phyloP scores from a whole-genome alignment of 1,139 yeast species.

The Suhomyces choctaworum region DNA sequence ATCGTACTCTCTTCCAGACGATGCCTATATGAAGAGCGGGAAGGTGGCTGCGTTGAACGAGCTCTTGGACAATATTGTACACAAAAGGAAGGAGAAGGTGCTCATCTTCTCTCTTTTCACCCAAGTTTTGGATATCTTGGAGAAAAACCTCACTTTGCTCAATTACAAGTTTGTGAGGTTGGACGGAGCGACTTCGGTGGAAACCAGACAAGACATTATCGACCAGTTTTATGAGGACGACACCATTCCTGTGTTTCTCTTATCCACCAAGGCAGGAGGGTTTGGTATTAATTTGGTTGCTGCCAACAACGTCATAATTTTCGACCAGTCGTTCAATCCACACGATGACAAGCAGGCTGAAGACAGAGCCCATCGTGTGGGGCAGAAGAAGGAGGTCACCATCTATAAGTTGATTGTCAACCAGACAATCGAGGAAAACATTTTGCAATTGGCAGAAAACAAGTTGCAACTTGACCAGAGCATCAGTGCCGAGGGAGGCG shows the following conservation, averaged over 20 bases:
- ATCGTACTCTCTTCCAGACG: slow-evolving; percentile 52
- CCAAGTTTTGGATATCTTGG: slow-evolving; percentile 85
- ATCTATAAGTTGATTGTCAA: slow-evolving; percentile 76
- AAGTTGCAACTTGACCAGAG: slow-evolving; percentile 83
- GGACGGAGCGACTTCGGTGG: slow-evolving; percentile 94
- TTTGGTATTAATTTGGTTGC: slow-evolving; percentile 96
- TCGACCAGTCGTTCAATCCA: slow-evolving; percentile 94
- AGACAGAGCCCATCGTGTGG: slow-evolving; percentile 97
- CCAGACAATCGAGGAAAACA: slow-evolving; percentile 85
- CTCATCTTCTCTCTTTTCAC: slow-evolving; percentile 89
- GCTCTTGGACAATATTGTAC: slow-evolving; percentile 59
- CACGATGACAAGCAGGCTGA: slow-evolving; percentile 99
- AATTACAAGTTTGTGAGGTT: slow-evolving; percentile 75
- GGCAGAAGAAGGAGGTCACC: slow-evolving; percentile 84
- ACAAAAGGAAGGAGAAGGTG: slow-evolving; percentile 62
- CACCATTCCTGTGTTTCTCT: slow-evolving; percentile 78
- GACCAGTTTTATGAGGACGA: slow-evolving; percentile 85
- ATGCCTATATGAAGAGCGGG: slow-evolving; percentile 73
- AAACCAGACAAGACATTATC: slow-evolving; percentile 86
- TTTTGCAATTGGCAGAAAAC: slow-evolving; percentile 81
- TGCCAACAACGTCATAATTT: slow-evolving; percentile 88
- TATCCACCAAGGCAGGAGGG: slow-evolving; percentile 97
- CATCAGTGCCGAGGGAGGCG: slow-evolving; percentile 54
- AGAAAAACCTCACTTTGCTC: slow-evolving; percentile 65
- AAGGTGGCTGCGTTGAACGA: slow-evolving; percentile 61